phyloP scores from a whole-genome alignment of 768 basidiomycete genomes.

The Thelephora ganbajun region DNA sequence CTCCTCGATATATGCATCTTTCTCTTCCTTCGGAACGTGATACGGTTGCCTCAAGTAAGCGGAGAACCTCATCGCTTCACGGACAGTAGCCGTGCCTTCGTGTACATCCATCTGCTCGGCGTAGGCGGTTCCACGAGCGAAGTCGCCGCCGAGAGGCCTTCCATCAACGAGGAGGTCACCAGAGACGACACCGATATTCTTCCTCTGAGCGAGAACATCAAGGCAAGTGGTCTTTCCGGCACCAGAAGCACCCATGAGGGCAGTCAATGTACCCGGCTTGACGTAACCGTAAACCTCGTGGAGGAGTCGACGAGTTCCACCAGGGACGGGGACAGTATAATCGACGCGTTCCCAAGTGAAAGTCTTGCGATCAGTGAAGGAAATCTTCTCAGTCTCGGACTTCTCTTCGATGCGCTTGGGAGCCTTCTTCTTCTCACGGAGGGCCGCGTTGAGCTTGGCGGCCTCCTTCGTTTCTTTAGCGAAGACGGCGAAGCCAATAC shows the following conservation, averaged over 20 bases:
- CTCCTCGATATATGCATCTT: constrained; percentile 69
- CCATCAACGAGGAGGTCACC: constrained; percentile 59
- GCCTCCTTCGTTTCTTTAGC: constrained; percentile 44
- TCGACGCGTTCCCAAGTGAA: constrained; percentile 78
- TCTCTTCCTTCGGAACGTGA: constrained; percentile 52
- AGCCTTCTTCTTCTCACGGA: constrained; percentile 25
- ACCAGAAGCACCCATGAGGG: constrained; percentile 79
- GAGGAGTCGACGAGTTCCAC: constrained; percentile 46
- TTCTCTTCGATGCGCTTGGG: constrained; percentile 6
- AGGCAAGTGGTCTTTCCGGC: constrained; percentile 71
- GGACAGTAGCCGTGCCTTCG: constrained; percentile 68
- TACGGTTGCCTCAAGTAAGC: constrained; percentile 74
- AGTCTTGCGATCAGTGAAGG: constrained; percentile 10
- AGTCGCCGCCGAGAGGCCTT: constrained; percentile 41
- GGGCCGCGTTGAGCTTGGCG: constrained; percentile 37
- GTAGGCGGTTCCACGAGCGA: constrained; percentile 62
- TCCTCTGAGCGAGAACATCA: constrained; percentile 60
- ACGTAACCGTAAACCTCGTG: constrained; percentile 72
- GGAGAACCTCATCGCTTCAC: constrained; percentile 77
- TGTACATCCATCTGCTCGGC: constrained; percentile 82
- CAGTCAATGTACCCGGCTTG: constrained; percentile 78
- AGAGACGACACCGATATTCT: constrained; percentile 52
- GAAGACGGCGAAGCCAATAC: constrained; percentile 39
- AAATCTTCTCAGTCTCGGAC: neutral
- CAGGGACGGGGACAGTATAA: constrained; percentile 60